Base-by-base conservation (phyloP, 208 protist species). In the Trypanosoma vivax region DNA sequence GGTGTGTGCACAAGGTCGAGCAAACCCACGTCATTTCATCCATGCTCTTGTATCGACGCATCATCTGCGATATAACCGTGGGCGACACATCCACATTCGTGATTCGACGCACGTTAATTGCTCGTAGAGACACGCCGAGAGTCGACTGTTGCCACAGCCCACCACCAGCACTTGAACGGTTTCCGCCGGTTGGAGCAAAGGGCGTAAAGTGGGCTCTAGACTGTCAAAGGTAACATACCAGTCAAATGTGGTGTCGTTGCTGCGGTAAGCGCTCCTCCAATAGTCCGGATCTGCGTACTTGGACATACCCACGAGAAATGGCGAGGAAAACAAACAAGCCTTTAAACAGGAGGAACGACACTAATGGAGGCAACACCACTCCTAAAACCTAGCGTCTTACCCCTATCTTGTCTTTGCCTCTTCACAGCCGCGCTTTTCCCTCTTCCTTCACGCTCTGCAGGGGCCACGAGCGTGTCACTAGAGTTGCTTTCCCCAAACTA, bases 211-310 rank as follows among this genome's bases (percentile, higher is more conserved):
- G 3, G 76, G 53, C 59, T 92, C 81, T n/a, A 94, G 66, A 29
- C 78, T 88, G 40, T 94, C 90, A 50, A 79, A 96, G 27, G 79
- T 89, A 19, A 92, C 57, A 60, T 90, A 96, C 90, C 90, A 96
- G 29, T 96, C 90, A 45, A 94, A 96, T 41, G 80, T 96, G 9
- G 86, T 92, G 68, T 92, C 87, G 38, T 75, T 88, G 53, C 81
- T 90, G 41, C 88, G 86, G 42, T 96, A 96, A 14, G 83, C 68
- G 55, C 94, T 83, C 57, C 94, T 83, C 89, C 89, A 96, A 63
- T 96, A 96, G 27, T 91, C 83, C 9, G 80, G 76, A 25, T 90
- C 89, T 7, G 83, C 80, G 69, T 95, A 95, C 65, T 95, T 91
- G 18, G 88, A 91, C 83, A 93, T 92, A 31, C 7, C 29, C n/a